Base-by-base conservation (phyloP, 495 filamentous ascomycete genomes). In the Cenococcum geophilum region DNA sequence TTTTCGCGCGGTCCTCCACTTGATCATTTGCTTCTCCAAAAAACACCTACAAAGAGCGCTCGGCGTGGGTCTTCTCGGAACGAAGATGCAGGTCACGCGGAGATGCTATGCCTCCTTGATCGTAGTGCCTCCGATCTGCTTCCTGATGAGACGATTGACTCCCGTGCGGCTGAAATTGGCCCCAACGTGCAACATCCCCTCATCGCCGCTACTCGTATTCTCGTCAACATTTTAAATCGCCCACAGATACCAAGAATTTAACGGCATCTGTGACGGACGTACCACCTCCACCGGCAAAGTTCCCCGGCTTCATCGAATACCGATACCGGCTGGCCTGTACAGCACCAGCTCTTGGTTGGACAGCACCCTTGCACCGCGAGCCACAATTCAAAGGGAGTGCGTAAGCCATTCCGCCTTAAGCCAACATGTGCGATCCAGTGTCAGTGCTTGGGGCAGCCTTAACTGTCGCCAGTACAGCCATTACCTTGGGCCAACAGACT, bases 401-500 rank as follows among this genome's bases (percentile, higher is more conserved):
- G 27, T 32, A 10, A 2, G 40, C 11, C 3, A 45, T 45, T 10
- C 14, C 40, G 11, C 40, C 11, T 45, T 45, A 32, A 18, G 45
- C 45, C 16, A 52, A 9, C 14, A 52, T 52, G 49, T 52, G 49
- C 16, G 49, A 52, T 10, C 49, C 49, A 1, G 8, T 52, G 0
- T 52, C 49, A 16, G 25, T 52, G 5, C 20, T 52, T 23, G 49
- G 49, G 5, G 6, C 21, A 6, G 49, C 49, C 18, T 1, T 52
- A 6, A 32, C 49, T 23, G 22, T 52, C 6, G 49, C 22, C 23
- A 52, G 49, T 20, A 52, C 49, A 23, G 58, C 58, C 2, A 60
- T 60, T 23, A 40, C 50, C 10, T 23, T 60, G 2, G 34, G 48
- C 16, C 21, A 53, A 20, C 50, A 34, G 22, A 60, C 45, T 11